Evolutionary conservation across 495 filamentous ascomycete species (phyloP).

Genomic region (Penicillium coffeae): DNA sequence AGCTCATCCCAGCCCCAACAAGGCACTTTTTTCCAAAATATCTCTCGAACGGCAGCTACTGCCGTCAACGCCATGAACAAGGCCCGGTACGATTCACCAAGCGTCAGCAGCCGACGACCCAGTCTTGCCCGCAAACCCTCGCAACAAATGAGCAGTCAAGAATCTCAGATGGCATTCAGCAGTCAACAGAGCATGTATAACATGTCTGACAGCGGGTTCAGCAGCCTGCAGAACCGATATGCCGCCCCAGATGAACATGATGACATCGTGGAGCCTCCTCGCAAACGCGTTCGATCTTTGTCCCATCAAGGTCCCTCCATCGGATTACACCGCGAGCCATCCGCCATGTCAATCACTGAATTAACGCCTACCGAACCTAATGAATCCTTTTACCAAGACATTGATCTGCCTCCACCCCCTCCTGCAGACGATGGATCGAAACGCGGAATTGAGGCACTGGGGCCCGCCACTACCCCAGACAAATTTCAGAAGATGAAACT

Average conservation of each 20-base stretch:
- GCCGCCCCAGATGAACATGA: conserved; percentile 47
- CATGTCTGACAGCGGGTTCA: conserved; percentile 63
- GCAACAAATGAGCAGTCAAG: conserved; percentile 61
- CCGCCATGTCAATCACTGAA: conserved; percentile 41
- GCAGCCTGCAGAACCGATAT: conserved; percentile 43
- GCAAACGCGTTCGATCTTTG: conserved; percentile 68
- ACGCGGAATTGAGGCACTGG: conserved; percentile 64
- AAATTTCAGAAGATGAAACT: conserved; percentile 71
- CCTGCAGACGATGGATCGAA: conserved; percentile 50
- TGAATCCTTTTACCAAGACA: conserved; percentile 73
- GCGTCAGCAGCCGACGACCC: conserved; percentile 47
- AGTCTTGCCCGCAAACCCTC: conserved; percentile 51
- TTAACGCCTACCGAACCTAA: conserved; percentile 82
- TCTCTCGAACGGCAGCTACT: conserved; percentile 85
- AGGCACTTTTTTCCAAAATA: conserved; percentile 93
- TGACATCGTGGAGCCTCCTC: conserved; percentile 71
- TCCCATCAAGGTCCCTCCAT: conserved; percentile 46
- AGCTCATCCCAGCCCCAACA: conserved; percentile 58
- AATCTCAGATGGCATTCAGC: conserved; percentile 49
- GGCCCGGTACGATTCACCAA: conserved; percentile 83
- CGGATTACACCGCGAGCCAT: conserved; percentile 33
- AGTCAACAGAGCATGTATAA: conserved; percentile 69
- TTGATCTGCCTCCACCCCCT: conserved; percentile 43
- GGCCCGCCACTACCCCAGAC: conserved; percentile 60
- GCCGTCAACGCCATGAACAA: conserved; percentile 95